Conservation (phyloP, 2,329 filamentous ascomycete genomes). For the Aspergillus udagawae region DNA sequence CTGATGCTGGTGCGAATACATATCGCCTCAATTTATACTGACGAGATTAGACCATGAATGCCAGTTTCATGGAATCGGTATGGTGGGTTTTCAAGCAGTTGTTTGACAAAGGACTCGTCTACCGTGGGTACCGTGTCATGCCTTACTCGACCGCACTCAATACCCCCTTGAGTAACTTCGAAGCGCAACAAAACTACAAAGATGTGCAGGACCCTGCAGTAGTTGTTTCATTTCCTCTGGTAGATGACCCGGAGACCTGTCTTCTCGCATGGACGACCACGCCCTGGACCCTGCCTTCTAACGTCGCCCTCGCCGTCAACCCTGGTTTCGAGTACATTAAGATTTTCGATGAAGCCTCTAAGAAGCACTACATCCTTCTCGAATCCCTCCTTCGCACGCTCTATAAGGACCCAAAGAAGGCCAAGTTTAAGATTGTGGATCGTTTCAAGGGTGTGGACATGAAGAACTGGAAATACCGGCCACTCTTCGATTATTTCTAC, state of each 20-base stretch:
- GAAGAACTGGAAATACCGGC: slow-evolving; percentile 83
- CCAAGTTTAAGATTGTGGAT: slow-evolving; percentile 78
- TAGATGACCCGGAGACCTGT: slow-evolving; percentile 69
- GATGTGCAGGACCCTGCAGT: slow-evolving; percentile 87
- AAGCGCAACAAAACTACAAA: slow-evolving; percentile 92
- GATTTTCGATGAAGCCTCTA: slow-evolving; percentile 75
- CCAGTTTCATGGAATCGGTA: slow-evolving; percentile 89
- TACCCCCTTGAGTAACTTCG: slow-evolving; percentile 88
- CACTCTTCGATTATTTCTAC: slow-evolving; percentile 84
- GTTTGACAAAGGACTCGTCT: slow-evolving; percentile 84
- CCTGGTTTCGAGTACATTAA: slow-evolving; percentile 85
- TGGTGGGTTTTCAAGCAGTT: slow-evolving; percentile 98
- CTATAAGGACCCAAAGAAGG: slow-evolving; percentile 95
- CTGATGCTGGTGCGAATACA: neutral
- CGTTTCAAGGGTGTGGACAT: slow-evolving; percentile 80
- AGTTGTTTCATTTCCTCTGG: slow-evolving; percentile 79
- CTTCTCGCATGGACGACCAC: slow-evolving; percentile 89
- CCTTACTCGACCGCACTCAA: slow-evolving; percentile 89
- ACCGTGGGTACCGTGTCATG: slow-evolving; percentile 89
- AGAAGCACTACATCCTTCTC: slow-evolving; percentile 79
- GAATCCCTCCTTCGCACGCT: slow-evolving; percentile 76
- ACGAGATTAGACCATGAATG: slow-evolving; percentile 71
- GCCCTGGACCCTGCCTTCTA: slow-evolving; percentile 79
- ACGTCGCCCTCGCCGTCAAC: slow-evolving; percentile 71
- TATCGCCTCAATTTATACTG: neutral